Evolutionary conservation across 192 early-diverging fungal species (phyloP), one percentile per base, ranked within the genome.

Genomic region (Gigaspora rosea): DNA sequence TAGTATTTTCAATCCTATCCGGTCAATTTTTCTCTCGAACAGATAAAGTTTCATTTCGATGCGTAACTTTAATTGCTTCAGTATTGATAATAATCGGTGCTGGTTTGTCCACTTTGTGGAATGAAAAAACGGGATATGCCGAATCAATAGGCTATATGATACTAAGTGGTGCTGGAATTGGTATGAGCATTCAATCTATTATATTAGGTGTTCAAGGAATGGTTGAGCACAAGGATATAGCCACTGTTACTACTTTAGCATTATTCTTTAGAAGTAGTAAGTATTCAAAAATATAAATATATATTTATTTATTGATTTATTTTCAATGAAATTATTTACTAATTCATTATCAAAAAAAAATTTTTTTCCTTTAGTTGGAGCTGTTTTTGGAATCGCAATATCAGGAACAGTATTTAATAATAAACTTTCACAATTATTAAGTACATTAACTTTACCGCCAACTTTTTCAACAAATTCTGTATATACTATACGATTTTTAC

Each of bases 151-250:
- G 88, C 10, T 90, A 84, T 67, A 79, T 95, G 73, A 72, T 95
- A 27, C 79, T 95, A 71, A 77, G 89, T 58, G 95, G 94, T 13
- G 54, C 89, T 33, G 96, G 96, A 33, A 84, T 92, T 41, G 95
- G 96, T 13, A 13, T 27, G 27, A 27, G 27, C 27, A 27, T 27
- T 27, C 27, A 27, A 27, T 27, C 27, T 27, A 27, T 27, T 27
- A 86, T 94, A 79, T 82, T 95, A 73, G 91, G 88, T 8, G 86
- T 89, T 8, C 95, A 95, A 77, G 90, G 88, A 0, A 81, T 88
- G 2, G 94, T 95, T 1, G 68, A 81, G 3, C 83, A 86, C 57
- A 78, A 79, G 8, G 86, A 91, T 69, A 90, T 94, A 82, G 94
- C 94, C 0, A 82, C 90, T 9, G 91, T 86, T 57, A 94, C 94